Conservation (phyloP, 2,329 filamentous ascomycete genomes). For the Metarhizium sp. region DNA sequence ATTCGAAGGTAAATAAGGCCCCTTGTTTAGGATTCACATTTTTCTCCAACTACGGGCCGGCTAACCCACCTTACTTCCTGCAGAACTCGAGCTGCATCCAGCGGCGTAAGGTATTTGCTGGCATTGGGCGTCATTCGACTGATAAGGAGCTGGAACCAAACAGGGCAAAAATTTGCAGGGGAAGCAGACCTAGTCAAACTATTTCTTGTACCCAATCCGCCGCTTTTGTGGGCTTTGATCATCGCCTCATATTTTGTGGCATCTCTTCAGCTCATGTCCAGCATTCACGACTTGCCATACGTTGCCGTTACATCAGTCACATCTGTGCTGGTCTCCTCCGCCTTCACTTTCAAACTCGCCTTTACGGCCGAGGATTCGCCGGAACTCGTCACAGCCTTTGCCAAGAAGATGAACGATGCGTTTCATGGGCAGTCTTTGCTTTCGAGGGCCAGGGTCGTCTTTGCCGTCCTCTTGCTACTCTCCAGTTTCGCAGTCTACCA, state of each 20-base stretch:
- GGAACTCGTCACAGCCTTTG: constrained; percentile 55
- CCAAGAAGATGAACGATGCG: constrained; percentile 27
- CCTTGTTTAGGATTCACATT: background rate
- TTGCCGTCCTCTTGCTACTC: constrained; percentile 34
- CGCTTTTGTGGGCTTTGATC: constrained; percentile 66
- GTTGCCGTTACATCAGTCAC: constrained; percentile 30
- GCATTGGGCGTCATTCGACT: constrained; percentile 57
- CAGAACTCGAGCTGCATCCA: constrained; percentile 18
- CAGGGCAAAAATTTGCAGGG: constrained; percentile 92
- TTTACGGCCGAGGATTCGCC: constrained; percentile 85
- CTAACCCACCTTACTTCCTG: background rate
- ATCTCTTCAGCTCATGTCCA: constrained; percentile 33
- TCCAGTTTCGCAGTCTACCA: constrained; percentile 29
- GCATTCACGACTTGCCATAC: constrained; percentile 31
- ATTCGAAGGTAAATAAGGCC: constrained; percentile 26
- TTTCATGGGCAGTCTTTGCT: constrained; percentile 36
- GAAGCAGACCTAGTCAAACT: constrained; percentile 73
- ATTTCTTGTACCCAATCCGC: constrained; percentile 55
- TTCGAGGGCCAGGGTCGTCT: constrained; percentile 38
- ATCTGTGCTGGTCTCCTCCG: constrained; percentile 36
- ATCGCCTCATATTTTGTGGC: constrained; percentile 58
- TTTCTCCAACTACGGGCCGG: background rate
- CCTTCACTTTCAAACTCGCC: constrained; percentile 78
- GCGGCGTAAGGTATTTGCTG: constrained; percentile 24
- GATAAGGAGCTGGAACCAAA: constrained; percentile 84